Percentiles rank a stretch among this genome's conserved stretches.
phyloP scores from a whole-genome alignment of 257 asterid species.

The Thymus quinquecostatus region DNA sequence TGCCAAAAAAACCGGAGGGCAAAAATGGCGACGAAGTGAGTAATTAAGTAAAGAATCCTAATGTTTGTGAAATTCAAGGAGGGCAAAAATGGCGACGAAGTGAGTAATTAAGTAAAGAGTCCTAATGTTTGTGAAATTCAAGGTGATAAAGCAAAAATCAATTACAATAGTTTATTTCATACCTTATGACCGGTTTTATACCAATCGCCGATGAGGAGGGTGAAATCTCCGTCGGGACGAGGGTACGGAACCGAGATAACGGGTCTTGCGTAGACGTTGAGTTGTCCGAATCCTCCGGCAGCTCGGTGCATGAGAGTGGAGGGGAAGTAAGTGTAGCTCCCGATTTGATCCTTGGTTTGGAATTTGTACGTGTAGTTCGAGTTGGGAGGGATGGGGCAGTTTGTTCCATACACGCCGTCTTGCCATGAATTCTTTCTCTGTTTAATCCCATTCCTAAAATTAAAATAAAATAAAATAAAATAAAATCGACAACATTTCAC shows the following conservation, averaged over 20 bases:
- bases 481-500: not conserved
- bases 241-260: conserved; percentile 85
- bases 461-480: not conserved
- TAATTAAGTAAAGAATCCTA: no score
- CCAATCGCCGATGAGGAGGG: conserved; percentile 87
- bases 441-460: conserved; percentile 83
- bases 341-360: conserved; percentile 93
- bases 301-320: conserved; percentile 86
- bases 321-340: conserved; percentile 86
- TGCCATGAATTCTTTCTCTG: conserved; percentile 97
- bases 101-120: no score
- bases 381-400: conserved; percentile 81
- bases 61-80: no score
- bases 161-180: no score
- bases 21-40: no score
- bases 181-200: conserved; percentile 70
- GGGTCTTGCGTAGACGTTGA: conserved; percentile 74
- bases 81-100: no score
- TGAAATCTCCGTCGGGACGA: conserved; percentile 78
- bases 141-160: no score
- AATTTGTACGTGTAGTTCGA: conserved; percentile 77
- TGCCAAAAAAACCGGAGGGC: no score
- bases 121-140: no score
- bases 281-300: conserved; percentile 86
- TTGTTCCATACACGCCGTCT: conserved; percentile 93